Conservation (phyloP, 495 filamentous ascomycete genomes). For the Immersiella caudata region DNA sequence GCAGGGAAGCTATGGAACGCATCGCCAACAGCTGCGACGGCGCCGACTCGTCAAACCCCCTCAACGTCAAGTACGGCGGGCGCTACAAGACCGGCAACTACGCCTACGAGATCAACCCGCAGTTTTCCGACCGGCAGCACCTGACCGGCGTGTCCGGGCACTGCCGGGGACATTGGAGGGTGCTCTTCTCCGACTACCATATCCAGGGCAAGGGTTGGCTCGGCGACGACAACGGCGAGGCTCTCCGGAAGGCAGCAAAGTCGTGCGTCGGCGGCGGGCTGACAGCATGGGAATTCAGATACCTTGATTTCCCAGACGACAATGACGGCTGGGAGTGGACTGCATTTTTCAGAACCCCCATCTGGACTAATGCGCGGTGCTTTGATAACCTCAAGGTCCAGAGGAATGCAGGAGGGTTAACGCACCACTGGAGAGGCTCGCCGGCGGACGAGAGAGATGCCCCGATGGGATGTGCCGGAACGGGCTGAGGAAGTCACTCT, state of each 20-base stretch:
- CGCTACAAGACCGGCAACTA: neutral
- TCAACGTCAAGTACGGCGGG: neutral
- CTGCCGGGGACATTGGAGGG: neutral
- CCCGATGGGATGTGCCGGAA: too few species aligned
- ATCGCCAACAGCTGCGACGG: neutral
- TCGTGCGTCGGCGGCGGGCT: neutral
- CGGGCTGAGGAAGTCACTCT: too few species aligned
- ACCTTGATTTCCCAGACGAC: neutral
- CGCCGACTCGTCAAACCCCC: neutral
- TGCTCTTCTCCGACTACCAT: neutral
- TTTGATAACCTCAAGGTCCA: too few species aligned
- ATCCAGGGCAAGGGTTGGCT: neutral
- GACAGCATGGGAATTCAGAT: neutral
- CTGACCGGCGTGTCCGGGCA: neutral
- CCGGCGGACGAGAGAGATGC: too few species aligned
- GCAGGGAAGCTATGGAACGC: neutral
- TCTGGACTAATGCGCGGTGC: too few species aligned
- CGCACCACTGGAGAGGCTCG: too few species aligned
- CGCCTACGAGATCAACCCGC: neutral
- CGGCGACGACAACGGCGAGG: neutral
- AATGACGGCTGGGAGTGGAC: neutral
- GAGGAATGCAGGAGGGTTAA: too few species aligned
- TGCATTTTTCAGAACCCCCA: neutral
- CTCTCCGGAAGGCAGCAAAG: neutral
- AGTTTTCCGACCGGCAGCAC: neutral